Percentiles rank a stretch among this genome's conserved stretches.
Evolutionary conservation across 306 rosid genomes (phyloP).

Genomic region (Pueraria montana): DNA sequence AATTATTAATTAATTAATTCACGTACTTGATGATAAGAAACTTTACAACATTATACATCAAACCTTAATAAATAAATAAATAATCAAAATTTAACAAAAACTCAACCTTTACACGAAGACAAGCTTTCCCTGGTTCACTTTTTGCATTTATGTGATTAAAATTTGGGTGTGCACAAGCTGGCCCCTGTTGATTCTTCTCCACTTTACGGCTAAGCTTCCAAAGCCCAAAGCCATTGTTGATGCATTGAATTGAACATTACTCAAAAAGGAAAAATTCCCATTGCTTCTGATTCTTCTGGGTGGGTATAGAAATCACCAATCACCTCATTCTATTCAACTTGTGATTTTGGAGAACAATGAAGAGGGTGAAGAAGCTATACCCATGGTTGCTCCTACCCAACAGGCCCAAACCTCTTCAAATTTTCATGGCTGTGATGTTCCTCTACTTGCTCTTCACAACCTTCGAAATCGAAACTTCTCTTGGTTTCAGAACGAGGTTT

Average conservation of each 20-base stretch:
- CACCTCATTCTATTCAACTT: constrained; percentile 18
- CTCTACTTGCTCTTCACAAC: constrained; percentile 65
- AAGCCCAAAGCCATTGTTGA: not conserved
- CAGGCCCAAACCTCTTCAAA: constrained; percentile 62
- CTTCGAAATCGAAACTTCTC: constrained; percentile 73
- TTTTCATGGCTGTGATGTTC: constrained; percentile 58
- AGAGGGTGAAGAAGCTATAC: constrained; percentile 66
- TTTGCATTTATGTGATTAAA: not conserved
- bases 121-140: not conserved
- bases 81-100: not conserved
- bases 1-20: too few relatives aligned
- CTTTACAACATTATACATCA: not conserved
- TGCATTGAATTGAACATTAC: constrained; percentile 6
- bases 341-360: constrained; percentile 56
- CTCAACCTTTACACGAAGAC: not conserved
- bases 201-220: constrained; percentile 27
- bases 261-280: not conserved
- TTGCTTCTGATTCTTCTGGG: constrained; percentile 9
- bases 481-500: constrained; percentile 51
- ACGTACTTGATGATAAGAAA: not conserved
- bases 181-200: not conserved
- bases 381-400: constrained; percentile 48
- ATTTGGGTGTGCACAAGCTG: not conserved
- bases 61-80: not conserved
- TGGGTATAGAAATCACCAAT: not conserved